Evolutionary conservation across 192 early-diverging fungal species (phyloP).

Genomic region (Pilobolus umbonatus): DNA sequence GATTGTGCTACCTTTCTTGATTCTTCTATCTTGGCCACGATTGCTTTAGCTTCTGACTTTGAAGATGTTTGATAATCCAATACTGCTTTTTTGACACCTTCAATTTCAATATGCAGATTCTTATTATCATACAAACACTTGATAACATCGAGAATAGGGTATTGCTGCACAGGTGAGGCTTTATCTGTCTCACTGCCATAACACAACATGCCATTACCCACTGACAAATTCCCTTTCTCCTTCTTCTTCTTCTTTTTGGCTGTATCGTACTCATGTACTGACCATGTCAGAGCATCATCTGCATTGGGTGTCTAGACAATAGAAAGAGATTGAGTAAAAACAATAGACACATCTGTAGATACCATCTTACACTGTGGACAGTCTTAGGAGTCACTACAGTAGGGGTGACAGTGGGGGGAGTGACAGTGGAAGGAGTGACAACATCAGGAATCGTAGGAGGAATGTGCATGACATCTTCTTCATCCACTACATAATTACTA

Average conservation of each 20-base stretch:
- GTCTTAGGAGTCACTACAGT: neutral
- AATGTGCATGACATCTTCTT: neutral
- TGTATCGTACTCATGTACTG: constrained; percentile 52
- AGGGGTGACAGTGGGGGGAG: neutral
- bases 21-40: constrained; percentile 56
- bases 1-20: constrained; percentile 49
- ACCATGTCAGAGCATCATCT: constrained; percentile 46
- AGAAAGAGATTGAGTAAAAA: neutral
- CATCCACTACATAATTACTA: constrained; percentile 73
- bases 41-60: constrained; percentile 63
- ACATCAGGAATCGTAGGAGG: too few relatives aligned
- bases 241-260: constrained; percentile 72
- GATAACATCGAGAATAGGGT: constrained; percentile 54
- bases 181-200: constrained; percentile 62
- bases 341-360: neutral
- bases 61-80: constrained; percentile 61
- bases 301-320: neutral
- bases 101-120: constrained; percentile 58
- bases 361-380: neutral
- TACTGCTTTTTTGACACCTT: constrained; percentile 44
- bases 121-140: constrained; percentile 61
- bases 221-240: constrained; percentile 57
- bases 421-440: neutral
- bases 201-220: constrained; percentile 58
- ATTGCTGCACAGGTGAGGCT: constrained; percentile 53